Evolutionary conservation across 495 filamentous ascomycete species (phyloP).

Genomic region (Bryoglossum gracile): DNA sequence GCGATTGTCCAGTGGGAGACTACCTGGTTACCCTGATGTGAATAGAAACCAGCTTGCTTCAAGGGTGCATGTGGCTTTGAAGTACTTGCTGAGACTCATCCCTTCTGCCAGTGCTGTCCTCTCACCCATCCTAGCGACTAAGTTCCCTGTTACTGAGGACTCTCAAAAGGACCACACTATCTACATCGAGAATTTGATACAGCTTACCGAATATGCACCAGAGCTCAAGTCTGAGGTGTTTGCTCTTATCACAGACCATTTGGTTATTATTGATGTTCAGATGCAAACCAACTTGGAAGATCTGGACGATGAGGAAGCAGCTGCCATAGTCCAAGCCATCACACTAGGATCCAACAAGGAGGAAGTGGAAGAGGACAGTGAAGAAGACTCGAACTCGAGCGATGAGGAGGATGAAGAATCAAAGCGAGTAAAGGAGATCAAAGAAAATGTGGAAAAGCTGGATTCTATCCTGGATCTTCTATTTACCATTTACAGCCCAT

Average conservation of each 20-base stretch:
- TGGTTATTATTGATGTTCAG: conserved; percentile 90
- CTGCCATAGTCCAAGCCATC: conserved; percentile 37
- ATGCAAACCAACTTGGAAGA: conserved; percentile 91
- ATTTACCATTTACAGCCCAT: conserved; percentile 70
- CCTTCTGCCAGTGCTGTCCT: conserved; percentile 65
- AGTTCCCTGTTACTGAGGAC: conserved; percentile 71
- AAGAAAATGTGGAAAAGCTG: conserved; percentile 79
- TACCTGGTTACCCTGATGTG: conserved; percentile 55
- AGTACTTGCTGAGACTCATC: conserved; percentile 67
- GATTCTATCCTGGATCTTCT: conserved; percentile 86
- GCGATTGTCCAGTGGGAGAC: conserved; percentile 40
- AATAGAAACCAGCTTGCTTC: conserved; percentile 51
- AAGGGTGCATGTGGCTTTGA: conserved; percentile 66
- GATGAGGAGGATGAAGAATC: conserved; percentile 41
- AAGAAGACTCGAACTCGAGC: conserved; percentile 48
- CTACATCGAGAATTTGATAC: conserved; percentile 74
- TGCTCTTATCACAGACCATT: conserved; percentile 67
- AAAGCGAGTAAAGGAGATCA: conserved; percentile 52
- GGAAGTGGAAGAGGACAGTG: conserved; percentile 53
- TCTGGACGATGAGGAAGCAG: conserved; percentile 48
- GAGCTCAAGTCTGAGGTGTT: conserved; percentile 80
- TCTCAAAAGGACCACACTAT: conserved; percentile 61
- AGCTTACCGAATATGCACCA: conserved; percentile 64
- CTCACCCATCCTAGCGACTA: conserved; percentile 51
- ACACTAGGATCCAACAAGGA: conserved; percentile 29